phyloP scores from a whole-genome alignment of 2,329 filamentous ascomycete genomes.

The Lecanicillium sp. region DNA sequence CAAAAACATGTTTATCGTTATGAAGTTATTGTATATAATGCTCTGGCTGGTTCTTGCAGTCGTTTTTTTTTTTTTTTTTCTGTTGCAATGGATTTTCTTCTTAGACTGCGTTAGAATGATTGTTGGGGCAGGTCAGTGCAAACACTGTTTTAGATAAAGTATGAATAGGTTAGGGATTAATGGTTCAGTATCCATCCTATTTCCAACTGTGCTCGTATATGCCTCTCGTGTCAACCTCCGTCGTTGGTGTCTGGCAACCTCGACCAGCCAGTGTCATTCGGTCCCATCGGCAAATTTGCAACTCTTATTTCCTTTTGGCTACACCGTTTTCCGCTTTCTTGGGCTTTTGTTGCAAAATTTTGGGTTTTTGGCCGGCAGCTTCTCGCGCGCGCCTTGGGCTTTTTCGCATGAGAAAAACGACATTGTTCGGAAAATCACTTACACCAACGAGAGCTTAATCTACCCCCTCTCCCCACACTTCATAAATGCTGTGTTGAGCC shows the following conservation, averaged over 20 bases:
- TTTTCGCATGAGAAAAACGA: no score
- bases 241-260: background rate
- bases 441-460: no score
- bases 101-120: slow-evolving; percentile 12
- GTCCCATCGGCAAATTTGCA: no score
- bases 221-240: no score
- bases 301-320: no score
- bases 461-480: no score
- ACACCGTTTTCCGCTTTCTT: background rate
- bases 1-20: slow-evolving; percentile 10
- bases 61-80: background rate
- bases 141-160: slow-evolving; percentile 4
- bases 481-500: no score
- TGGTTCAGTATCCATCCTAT: background rate
- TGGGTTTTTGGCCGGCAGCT: no score
- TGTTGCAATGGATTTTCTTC: no score
- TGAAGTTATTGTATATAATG: slow-evolving; percentile 10
- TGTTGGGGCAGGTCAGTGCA: background rate
- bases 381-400: no score
- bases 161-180: slow-evolving; percentile 10
- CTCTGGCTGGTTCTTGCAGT: background rate
- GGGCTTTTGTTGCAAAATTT: background rate
- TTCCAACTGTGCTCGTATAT: background rate
- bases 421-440: no score
- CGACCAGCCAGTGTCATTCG: no score